Percentiles rank a stretch among this genome's conserved stretches.
phyloP scores from a whole-genome alignment of 2,329 filamentous ascomycete genomes.

The Fusarium sp. region DNA sequence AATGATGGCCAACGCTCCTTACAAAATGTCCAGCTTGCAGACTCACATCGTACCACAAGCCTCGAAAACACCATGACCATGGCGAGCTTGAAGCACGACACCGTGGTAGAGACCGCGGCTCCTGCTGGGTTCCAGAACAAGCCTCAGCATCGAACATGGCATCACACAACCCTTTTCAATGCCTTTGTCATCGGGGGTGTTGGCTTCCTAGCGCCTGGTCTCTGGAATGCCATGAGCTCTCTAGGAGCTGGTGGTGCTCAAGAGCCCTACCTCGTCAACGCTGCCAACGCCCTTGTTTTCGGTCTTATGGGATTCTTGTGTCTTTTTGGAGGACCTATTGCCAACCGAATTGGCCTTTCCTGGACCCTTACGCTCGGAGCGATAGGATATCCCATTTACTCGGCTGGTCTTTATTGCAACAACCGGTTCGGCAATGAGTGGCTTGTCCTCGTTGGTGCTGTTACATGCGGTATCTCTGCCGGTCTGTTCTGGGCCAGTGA shows the following conservation, averaged over 20 bases:
- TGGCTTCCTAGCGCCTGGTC: slow-evolving; percentile 49
- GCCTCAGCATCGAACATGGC: slow-evolving; percentile 53
- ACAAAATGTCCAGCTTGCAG: background rate
- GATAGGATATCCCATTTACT: slow-evolving; percentile 60
- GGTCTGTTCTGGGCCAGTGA: slow-evolving; percentile 64
- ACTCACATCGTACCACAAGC: background rate
- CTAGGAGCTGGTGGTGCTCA: slow-evolving; percentile 50
- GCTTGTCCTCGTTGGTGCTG: slow-evolving; percentile 62
- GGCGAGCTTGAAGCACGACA: background rate
- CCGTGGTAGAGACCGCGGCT: slow-evolving; percentile 1
- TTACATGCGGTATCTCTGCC: slow-evolving; percentile 59
- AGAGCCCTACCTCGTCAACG: slow-evolving; percentile 69
- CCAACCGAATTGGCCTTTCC: slow-evolving; percentile 36
- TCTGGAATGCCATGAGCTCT: slow-evolving; percentile 41
- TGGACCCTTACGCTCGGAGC: slow-evolving; percentile 59
- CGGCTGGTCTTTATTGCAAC: slow-evolving; percentile 60
- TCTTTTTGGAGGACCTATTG: slow-evolving; percentile 5
- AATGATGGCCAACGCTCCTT: background rate
- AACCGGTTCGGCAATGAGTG: slow-evolving; percentile 63
- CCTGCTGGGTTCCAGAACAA: background rate
- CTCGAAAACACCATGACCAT: background rate
- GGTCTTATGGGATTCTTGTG: slow-evolving; percentile 18
- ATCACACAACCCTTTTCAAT: slow-evolving; percentile 65
- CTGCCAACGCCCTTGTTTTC: slow-evolving; percentile 48
- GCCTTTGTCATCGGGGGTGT: slow-evolving; percentile 65